Conservation (phyloP, 768 basidiomycete genomes). For the Lenzites betulinus region DNA sequence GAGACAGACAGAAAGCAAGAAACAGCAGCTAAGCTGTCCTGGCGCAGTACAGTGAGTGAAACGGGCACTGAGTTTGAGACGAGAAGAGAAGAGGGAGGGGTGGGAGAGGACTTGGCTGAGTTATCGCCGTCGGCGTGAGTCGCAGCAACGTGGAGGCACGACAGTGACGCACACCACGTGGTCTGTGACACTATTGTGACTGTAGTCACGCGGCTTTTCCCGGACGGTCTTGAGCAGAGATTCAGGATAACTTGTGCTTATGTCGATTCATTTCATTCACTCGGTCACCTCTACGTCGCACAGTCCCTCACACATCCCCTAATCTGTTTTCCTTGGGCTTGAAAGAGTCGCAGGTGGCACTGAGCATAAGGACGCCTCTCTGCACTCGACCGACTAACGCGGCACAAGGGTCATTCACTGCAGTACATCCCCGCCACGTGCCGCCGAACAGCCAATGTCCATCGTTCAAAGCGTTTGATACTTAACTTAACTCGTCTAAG, state of each 20-base stretch:
- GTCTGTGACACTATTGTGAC: not conserved
- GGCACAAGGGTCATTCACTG: not conserved
- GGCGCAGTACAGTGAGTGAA: not conserved
- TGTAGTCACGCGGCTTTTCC: not conserved
- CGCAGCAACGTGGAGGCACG: conserved; percentile 14
- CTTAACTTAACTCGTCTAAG: not conserved
- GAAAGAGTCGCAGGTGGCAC: no score
- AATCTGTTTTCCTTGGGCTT: no score
- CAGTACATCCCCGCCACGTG: not conserved
- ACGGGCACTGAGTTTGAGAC: not conserved
- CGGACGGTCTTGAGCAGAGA: no score
- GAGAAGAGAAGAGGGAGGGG: not conserved
- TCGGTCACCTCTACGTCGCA: no score
- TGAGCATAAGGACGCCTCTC: not conserved
- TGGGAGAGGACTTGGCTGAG: not conserved
- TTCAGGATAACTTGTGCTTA: no score
- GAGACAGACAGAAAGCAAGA: not conserved
- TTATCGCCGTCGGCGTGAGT: not conserved
- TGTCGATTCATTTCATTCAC: no score
- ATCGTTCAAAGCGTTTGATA: conserved; percentile 6
- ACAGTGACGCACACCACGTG: conserved; percentile 4
- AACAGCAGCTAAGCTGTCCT: conserved; percentile 10
- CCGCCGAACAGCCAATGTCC: conserved; percentile 6
- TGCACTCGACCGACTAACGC: not conserved
- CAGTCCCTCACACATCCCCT: no score